phyloP scores from a whole-genome alignment of 1,139 yeast species.

The Spencermartinsiella ligniputridi region DNA sequence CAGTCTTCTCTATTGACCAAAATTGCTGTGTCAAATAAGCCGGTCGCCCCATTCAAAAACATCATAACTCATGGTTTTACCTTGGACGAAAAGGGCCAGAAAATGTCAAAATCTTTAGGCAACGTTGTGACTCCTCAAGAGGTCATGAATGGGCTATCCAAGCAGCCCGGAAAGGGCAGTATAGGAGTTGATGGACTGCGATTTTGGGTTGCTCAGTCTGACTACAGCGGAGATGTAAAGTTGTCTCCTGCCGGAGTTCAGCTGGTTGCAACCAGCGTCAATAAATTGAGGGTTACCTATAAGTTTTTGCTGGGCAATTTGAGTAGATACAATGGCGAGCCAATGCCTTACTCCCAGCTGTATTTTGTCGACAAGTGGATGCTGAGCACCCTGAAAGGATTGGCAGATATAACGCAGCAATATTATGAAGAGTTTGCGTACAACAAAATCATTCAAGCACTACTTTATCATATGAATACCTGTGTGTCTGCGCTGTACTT shows the following conservation, averaged over 20 bases:
- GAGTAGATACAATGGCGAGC: constrained; percentile 34
- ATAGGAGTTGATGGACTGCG: constrained; percentile 90
- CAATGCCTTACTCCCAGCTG: constrained; percentile 39
- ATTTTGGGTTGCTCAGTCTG: constrained; percentile 86
- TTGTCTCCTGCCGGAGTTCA: constrained; percentile 68
- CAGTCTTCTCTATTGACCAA: constrained; percentile 87
- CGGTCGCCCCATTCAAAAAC: constrained; percentile 60
- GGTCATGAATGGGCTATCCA: constrained; percentile 50
- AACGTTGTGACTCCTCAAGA: constrained; percentile 64
- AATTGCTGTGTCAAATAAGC: constrained; percentile 43
- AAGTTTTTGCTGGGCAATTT: constrained; percentile 78
- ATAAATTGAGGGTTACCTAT: constrained; percentile 78
- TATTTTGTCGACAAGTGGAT: constrained; percentile 61
- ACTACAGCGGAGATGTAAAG: constrained; percentile 74
- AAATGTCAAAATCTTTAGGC: constrained; percentile 93
- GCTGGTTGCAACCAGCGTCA: constrained; percentile 74
- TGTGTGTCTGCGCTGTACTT: constrained; percentile 80
- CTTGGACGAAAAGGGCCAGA: constrained; percentile 75
- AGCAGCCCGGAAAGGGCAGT: constrained; percentile 53
- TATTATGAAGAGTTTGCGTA: constrained; percentile 59
- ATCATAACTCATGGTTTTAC: constrained; percentile 93
- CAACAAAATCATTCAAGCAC: constrained; percentile 55
- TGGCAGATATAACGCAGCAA: constrained; percentile 42
- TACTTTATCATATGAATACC: constrained; percentile 70
- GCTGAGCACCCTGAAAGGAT: constrained; percentile 48